Evolutionary conservation across 1,139 yeast genomes (phyloP).

Genomic region (Blastobotrys malaysiensis): DNA sequence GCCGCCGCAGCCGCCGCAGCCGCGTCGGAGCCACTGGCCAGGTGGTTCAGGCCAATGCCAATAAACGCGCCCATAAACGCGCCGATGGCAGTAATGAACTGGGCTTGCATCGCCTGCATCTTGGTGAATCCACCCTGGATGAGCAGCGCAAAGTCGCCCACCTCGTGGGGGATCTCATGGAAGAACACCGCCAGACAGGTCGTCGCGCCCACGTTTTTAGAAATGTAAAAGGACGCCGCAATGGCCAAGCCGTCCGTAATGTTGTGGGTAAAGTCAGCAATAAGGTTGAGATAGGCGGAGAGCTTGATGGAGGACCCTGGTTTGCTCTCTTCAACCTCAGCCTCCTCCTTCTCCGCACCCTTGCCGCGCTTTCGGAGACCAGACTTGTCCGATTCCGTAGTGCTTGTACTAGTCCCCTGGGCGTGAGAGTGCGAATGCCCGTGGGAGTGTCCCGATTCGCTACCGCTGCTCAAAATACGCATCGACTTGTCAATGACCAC

Average conservation of each 20-base stretch:
- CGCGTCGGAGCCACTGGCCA: conserved; percentile 22
- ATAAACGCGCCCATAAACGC: conserved; percentile 57
- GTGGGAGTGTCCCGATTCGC: conserved; percentile 29
- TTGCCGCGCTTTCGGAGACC: conserved; percentile 18
- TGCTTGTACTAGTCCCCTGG: conserved; percentile 23
- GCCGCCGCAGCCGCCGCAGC: conserved; percentile 8
- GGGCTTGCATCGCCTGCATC: conserved; percentile 56
- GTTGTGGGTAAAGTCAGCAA: conserved; percentile 64
- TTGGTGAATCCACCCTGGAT: conserved; percentile 61
- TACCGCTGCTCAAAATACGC: conserved; percentile 42
- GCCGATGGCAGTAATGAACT: conserved; percentile 56
- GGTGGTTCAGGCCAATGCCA: conserved; percentile 47
- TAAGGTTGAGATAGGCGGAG: conserved; percentile 56
- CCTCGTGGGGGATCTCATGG: conserved; percentile 72
- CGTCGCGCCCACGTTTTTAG: conserved; percentile 53
- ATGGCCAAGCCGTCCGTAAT: conserved; percentile 67
- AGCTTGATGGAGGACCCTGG: conserved; percentile 30
- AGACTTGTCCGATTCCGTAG: conserved; percentile 11
- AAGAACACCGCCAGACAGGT: conserved; percentile 61
- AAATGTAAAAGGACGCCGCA: conserved; percentile 57
- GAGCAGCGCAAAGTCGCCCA: conserved; percentile 66
- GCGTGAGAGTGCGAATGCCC: conserved; percentile 41
- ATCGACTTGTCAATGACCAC: conserved; percentile 52
- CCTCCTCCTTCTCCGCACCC: conserved; percentile 23
- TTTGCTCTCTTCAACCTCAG: conserved; percentile 17